phyloP scores from a whole-genome alignment of 768 basidiomycete genomes.

The Dacryopinax primogenitus region DNA sequence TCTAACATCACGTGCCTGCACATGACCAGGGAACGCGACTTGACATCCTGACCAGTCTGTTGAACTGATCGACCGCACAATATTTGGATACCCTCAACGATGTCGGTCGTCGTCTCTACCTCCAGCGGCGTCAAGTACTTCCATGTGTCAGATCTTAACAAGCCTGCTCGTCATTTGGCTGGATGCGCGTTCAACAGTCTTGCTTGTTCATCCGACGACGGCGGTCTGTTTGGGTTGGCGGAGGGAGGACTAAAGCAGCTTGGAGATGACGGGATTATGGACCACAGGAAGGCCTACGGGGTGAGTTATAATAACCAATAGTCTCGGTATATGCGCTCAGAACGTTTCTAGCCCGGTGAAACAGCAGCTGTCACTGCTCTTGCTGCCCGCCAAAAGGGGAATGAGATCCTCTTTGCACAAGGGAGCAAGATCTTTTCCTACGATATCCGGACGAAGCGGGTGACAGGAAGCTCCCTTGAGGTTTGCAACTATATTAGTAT shows the following conservation, averaged over 20 bases:
- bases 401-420: conserved; percentile 1
- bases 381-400: background rate
- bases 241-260: background rate
- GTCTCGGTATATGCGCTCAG: background rate
- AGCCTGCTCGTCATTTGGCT: too few species aligned
- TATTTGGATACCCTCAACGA: background rate
- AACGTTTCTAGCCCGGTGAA: background rate
- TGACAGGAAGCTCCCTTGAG: background rate
- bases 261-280: background rate
- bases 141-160: background rate
- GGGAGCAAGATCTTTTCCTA: conserved; percentile 1
- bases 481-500: background rate
- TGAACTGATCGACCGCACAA: background rate
- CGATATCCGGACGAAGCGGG: background rate
- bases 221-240: background rate
- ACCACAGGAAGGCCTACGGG: background rate
- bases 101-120: background rate
- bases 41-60: background rate
- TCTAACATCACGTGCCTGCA: background rate
- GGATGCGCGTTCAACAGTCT: background rate
- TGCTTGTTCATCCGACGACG: background rate
- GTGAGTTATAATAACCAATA: background rate
- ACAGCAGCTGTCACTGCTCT: background rate
- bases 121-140: background rate
- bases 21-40: background rate